Evolutionary conservation across 306 rosid genomes (phyloP).

Genomic region (Gleditsia sinensis): DNA sequence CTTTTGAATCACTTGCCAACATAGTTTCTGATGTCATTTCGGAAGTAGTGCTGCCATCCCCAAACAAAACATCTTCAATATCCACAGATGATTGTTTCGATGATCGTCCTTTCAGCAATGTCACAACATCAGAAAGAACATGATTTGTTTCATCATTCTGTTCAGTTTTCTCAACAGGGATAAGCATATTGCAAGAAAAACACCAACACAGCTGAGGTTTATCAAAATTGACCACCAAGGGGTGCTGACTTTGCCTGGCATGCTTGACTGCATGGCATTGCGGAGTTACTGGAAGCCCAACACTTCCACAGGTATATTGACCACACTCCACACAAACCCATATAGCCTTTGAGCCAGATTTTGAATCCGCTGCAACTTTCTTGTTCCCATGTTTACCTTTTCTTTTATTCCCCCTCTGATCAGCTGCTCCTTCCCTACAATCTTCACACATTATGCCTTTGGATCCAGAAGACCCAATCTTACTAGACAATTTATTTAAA

Average conservation of each 20-base stretch:
- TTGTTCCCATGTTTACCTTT: slow-evolving; percentile 77
- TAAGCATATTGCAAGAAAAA: slow-evolving; percentile 64
- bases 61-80: slow-evolving; percentile 49
- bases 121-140: slow-evolving; percentile 60
- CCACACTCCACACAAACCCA: slow-evolving; percentile 97
- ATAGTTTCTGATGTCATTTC: slow-evolving; percentile 54
- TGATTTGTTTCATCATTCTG: slow-evolving; percentile 58
- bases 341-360: slow-evolving; percentile 65
- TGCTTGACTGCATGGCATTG: slow-evolving; percentile 69
- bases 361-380: slow-evolving; percentile 65
- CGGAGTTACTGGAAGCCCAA: slow-evolving; percentile 73
- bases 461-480: slow-evolving; percentile 51
- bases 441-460: slow-evolving; percentile 57
- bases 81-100: slow-evolving; percentile 42
- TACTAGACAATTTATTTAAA: slow-evolving; percentile 54
- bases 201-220: slow-evolving; percentile 92
- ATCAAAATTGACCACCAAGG: slow-evolving; percentile 60
- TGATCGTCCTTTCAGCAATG: slow-evolving; percentile 59
- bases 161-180: slow-evolving; percentile 60
- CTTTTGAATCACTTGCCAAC: slow-evolving; percentile 39
- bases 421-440: slow-evolving; percentile 66
- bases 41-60: slow-evolving; percentile 52
- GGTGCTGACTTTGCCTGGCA: slow-evolving; percentile 69
- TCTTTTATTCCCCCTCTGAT: slow-evolving; percentile 66
- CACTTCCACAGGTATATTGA: slow-evolving; percentile 77